Evolutionary conservation across 768 basidiomycete genomes (phyloP).

Genomic region (Sporobolomyces roseus): DNA sequence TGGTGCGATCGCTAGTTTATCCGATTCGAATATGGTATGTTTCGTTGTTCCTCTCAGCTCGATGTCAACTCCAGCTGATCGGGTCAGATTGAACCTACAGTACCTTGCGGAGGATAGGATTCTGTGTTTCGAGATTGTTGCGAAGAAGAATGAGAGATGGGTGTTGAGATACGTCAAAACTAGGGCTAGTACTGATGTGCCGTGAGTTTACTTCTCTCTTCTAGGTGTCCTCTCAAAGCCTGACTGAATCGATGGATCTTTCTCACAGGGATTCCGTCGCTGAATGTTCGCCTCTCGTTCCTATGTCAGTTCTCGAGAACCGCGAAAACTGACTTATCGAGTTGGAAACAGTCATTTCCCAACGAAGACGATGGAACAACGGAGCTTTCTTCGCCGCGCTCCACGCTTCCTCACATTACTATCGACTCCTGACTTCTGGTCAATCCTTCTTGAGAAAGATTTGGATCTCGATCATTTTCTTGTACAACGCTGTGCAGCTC

Average conservation of each 20-base stretch:
- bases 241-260: not conserved
- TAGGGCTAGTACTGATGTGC: conserved; percentile 49
- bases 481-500: conserved; percentile 36
- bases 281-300: conserved; percentile 13
- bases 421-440: conserved; percentile 47
- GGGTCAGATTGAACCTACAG: no score
- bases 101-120: conserved; percentile 89
- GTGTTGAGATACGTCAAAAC: conserved; percentile 46
- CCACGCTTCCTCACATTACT: conserved; percentile 46
- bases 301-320: not conserved
- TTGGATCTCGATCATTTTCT: conserved; percentile 37
- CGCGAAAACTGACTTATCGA: conserved; percentile 33
- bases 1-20: conserved; percentile 7
- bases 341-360: conserved; percentile 45
- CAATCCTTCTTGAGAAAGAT: conserved; percentile 47
- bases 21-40: conserved; percentile 40
- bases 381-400: conserved; percentile 41
- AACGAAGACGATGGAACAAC: conserved; percentile 50
- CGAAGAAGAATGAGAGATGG: conserved; percentile 56
- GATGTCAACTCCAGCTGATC: no score
- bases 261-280: conserved; percentile 8
- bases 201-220: conserved; percentile 17
- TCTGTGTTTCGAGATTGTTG: conserved; percentile 88
- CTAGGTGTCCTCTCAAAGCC: not conserved
- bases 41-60: conserved; percentile 45